Percentiles rank a stretch among this genome's conserved stretches.
Conservation (phyloP, 768 basidiomycete genomes). For the Tricholoma terreum region DNA sequence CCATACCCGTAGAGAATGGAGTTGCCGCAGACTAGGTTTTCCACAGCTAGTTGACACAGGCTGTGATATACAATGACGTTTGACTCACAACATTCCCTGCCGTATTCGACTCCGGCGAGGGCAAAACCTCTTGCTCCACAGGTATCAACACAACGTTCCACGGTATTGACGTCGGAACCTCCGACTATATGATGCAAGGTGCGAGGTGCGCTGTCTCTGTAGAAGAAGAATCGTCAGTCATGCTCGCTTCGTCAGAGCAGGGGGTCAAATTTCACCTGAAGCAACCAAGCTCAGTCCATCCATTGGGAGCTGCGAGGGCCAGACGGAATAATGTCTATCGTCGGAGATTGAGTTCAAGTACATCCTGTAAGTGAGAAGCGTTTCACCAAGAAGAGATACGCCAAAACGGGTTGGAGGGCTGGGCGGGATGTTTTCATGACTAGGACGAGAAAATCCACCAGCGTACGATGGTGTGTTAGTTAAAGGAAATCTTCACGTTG, state of each 20-base stretch:
- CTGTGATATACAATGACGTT: neutral
- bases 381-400: too few relatives aligned
- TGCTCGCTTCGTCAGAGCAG: neutral
- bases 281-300: neutral
- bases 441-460: too few relatives aligned
- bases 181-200: conserved; percentile 10
- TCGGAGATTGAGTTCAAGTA: too few relatives aligned
- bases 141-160: conserved; percentile 17
- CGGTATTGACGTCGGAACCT: conserved; percentile 11
- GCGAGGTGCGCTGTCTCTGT: conserved; percentile 12
- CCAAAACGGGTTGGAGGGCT: too few relatives aligned
- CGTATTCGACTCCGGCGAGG: conserved; percentile 19
- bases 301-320: too few relatives aligned
- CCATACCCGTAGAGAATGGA: conserved; percentile 16
- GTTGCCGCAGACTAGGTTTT: conserved; percentile 18
- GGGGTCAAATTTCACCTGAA: neutral
- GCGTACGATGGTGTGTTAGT: too few relatives aligned
- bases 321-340: too few relatives aligned
- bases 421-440: too few relatives aligned
- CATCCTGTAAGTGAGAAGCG: too few relatives aligned
- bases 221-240: neutral
- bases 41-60: neutral
- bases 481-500: too few relatives aligned
- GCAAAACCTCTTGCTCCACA: conserved; percentile 13
- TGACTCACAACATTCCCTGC: conserved; percentile 20